These are phyloP conservation scores for Colletotrichum spinosum DNA, from an alignment of 2,329 filamentous ascomycete genomes.

Conservation along the genomic window DNA sequence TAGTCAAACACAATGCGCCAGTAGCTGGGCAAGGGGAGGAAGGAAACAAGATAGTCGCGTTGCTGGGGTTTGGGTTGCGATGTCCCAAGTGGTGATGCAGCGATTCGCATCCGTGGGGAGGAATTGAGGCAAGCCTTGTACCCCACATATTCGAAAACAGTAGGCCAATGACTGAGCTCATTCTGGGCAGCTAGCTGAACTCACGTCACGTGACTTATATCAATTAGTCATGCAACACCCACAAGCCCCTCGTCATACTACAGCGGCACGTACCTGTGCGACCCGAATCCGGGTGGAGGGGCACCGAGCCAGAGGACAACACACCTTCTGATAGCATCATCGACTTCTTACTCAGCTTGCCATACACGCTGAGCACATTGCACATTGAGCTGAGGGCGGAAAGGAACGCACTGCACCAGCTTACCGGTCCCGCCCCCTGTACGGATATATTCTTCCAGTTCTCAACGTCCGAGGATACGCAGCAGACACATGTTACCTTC, in stretches of 20 bases:
- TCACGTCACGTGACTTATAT: neutral
- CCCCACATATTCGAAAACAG: constrained; percentile 24
- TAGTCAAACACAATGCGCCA: constrained; percentile 35
- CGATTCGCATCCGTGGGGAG: constrained; percentile 36
- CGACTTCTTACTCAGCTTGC: constrained; percentile 9
- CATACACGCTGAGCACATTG: neutral
- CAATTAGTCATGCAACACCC: constrained; percentile 10
- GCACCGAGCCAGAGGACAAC: constrained; percentile 9
- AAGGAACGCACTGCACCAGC: too few species aligned
- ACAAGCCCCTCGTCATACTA: constrained; percentile 20
- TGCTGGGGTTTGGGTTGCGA: constrained; percentile 33
- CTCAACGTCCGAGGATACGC: too few species aligned
- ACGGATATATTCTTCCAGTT: too few species aligned
- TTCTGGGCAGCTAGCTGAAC: neutral
- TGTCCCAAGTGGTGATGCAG: constrained; percentile 36
- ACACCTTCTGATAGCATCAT: neutral
- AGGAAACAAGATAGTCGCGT: constrained; percentile 35
- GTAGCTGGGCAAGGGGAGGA: constrained; percentile 14
- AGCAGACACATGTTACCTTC: too few species aligned
- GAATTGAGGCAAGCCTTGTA: constrained; percentile 34
- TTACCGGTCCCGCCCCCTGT: too few species aligned
- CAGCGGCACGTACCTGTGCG: constrained; percentile 16
- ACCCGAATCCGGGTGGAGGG: constrained; percentile 17
- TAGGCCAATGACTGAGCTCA: constrained; percentile 30
- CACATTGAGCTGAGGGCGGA: neutral